Base-by-base conservation (phyloP, 2,329 filamentous ascomycete genomes). In the Fusarium nodosum region DNA sequence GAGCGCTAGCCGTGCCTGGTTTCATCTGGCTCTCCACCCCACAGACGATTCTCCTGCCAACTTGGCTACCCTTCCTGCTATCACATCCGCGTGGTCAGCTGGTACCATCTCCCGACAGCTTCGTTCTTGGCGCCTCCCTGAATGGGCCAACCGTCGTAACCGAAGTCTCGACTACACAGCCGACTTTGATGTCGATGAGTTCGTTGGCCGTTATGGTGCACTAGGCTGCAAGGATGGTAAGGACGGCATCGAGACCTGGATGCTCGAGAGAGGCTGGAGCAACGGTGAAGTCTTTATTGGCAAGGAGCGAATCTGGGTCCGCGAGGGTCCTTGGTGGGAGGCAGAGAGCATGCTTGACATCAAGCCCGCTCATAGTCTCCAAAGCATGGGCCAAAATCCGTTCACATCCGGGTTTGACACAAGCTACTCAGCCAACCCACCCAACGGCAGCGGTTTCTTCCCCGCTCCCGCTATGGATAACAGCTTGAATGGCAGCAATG, bases 291-390 rank as follows among this genome's bases (percentile, higher is more conserved):
- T 98, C 3, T 89, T 97, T 7, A 85, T 98, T 33, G 96, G 96
- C 57, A 90, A 90, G 60, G 94, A 98, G 79, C 92, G 96, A 33
- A 90, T 99, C 42, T 99, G 96, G 96, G 94, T 98, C 84, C 89
- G 95, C 51, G 96, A 99, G 80, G 87, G 84, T 60, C 92, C 94
- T 3, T 99, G 96, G 95, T 98, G 95, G 95, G 95, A 98, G 80
- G 95, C 94, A 7, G 96, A 99, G 81, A 93, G 88, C 65, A 97
- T 97, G 92, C 89, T 98, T 30, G 96, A 99, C 75, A 85, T 97
- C 74, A 95, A 96, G 79, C 88, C 90, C 2, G 83, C 86, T 55
- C 87, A 89, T 41, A 79, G 79, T 45, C 63, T 77, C 26, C 77
- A 76, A 11, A 74, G 71, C 10, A 75, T 80, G 30, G 84, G 85